Percentiles rank a stretch among this genome's conserved stretches.
Conservation (phyloP, 371 early-diverging fungal species). For the Saksenaea vasiformis region DNA sequence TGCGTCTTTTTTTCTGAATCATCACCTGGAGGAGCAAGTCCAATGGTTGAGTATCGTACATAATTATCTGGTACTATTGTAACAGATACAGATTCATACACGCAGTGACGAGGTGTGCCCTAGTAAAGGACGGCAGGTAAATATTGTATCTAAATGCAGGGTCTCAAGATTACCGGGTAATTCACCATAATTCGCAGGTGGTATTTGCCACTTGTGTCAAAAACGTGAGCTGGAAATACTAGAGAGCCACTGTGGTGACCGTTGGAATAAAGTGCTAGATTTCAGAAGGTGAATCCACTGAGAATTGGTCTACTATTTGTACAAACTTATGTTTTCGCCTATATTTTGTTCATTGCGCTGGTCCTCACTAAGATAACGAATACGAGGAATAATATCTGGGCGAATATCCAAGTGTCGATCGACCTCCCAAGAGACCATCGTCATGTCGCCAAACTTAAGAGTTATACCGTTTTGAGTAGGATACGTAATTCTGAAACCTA, state of each 20-base stretch:
- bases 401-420: constrained; percentile 19
- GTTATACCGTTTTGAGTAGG: constrained; percentile 28
- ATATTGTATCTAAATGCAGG: background rate
- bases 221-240: constrained; percentile 20
- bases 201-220: constrained; percentile 30
- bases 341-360: constrained; percentile 36
- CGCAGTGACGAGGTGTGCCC: constrained; percentile 29
- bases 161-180: constrained; percentile 13
- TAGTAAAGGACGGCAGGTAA: background rate
- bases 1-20: too few species aligned
- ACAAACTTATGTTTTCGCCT: constrained; percentile 38
- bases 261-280: constrained; percentile 16
- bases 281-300: background rate
- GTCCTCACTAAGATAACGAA: constrained; percentile 35
- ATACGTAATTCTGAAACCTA: constrained; percentile 27
- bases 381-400: constrained; percentile 35
- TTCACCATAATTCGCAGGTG: constrained; percentile 44
- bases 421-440: constrained; percentile 29
- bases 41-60: background rate
- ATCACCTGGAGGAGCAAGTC: background rate
- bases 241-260: constrained; percentile 21
- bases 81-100: constrained; percentile 36
- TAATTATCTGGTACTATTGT: constrained; percentile 10
- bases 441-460: constrained; percentile 23
- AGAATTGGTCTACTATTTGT: background rate